A percentile compares a stretch with the other conserved stretches of the same genome.
Conservation (phyloP, 2,329 filamentous ascomycete genomes). For the Pseudogymnoascus sp. region DNA sequence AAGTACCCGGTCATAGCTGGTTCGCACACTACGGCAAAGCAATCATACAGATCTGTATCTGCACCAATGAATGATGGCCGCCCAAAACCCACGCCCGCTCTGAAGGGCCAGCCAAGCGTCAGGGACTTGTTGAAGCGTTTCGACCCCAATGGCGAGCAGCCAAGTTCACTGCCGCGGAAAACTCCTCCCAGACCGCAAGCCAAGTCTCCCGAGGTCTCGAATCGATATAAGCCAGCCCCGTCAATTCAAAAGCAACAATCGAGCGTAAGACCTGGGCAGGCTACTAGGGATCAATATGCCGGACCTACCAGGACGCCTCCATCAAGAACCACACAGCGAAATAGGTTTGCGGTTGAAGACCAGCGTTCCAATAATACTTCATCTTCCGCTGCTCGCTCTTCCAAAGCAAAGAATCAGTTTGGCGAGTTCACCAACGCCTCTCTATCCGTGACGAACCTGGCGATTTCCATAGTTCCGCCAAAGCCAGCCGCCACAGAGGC, state of each 20-base stretch:
- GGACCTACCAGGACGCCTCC: conserved; percentile 15
- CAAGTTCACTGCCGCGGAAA: conserved; percentile 22
- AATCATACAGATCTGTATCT: conserved; percentile 46
- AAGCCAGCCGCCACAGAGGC: conserved; percentile 17
- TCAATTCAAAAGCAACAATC: not conserved
- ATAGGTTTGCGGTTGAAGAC: conserved; percentile 43
- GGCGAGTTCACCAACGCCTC: conserved; percentile 32
- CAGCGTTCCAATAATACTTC: conserved; percentile 47
- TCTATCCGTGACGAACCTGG: conserved; percentile 39
- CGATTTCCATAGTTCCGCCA: conserved; percentile 23
- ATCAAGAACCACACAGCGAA: conserved; percentile 33
- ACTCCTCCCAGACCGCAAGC: not conserved
- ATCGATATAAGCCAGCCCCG: not conserved
- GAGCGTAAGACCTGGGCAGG: conserved; percentile 14
- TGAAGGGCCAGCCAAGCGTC: conserved; percentile 55
- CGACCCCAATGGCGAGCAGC: conserved; percentile 49
- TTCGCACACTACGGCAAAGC: conserved; percentile 35
- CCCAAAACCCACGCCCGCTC: conserved; percentile 20
- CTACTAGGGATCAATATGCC: not conserved
- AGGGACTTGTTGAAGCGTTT: conserved; percentile 75
- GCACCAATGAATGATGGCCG: conserved; percentile 41
- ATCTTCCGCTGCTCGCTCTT: conserved; percentile 54
- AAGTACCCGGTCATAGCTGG: conserved; percentile 39
- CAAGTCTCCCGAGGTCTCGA: not conserved
- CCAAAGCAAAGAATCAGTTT: conserved; percentile 39